Conservation (phyloP, 345 rosid genomes). For the Kernera saxatilis region DNA sequence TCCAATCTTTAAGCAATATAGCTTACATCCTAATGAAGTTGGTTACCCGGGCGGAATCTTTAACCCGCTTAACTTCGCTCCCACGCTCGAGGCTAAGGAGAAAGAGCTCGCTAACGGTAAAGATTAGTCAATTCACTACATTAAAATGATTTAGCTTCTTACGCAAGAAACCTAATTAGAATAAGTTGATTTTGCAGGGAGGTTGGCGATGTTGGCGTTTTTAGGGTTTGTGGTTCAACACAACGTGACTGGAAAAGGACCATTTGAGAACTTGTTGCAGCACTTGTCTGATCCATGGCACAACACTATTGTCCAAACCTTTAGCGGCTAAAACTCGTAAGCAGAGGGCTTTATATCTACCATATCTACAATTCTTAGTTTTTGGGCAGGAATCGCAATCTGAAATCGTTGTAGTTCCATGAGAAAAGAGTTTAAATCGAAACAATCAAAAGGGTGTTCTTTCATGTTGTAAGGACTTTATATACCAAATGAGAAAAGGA, state of each 20-base stretch:
- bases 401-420: constrained; percentile 8
- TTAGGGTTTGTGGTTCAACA: constrained; percentile 75
- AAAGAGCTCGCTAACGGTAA: constrained; percentile 90
- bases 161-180: neutral
- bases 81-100: constrained; percentile 83
- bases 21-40: constrained; percentile 71
- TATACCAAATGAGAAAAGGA: constrained; percentile 1
- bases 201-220: constrained; percentile 95
- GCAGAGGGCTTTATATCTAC: neutral
- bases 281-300: constrained; percentile 97
- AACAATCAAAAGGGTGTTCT: neutral
- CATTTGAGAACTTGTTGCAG: constrained; percentile 87
- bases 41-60: constrained; percentile 91
- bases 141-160: neutral
- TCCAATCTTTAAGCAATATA: constrained; percentile 93
- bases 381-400: constrained; percentile 18
- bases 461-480: constrained; percentile 18
- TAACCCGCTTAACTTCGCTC: constrained; percentile 86
- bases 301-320: constrained; percentile 86
- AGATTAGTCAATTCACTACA: neutral
- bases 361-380: constrained; percentile 11
- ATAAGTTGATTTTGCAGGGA: constrained; percentile 45
- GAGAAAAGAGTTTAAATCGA: neutral
- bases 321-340: constrained; percentile 11
- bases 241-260: constrained; percentile 92